Percentiles rank a stretch among this genome's conserved stretches.
These are phyloP conservation scores for Adansonia digitata DNA, from an alignment of 345 rosid genomes.

Conservation along the genomic window DNA sequence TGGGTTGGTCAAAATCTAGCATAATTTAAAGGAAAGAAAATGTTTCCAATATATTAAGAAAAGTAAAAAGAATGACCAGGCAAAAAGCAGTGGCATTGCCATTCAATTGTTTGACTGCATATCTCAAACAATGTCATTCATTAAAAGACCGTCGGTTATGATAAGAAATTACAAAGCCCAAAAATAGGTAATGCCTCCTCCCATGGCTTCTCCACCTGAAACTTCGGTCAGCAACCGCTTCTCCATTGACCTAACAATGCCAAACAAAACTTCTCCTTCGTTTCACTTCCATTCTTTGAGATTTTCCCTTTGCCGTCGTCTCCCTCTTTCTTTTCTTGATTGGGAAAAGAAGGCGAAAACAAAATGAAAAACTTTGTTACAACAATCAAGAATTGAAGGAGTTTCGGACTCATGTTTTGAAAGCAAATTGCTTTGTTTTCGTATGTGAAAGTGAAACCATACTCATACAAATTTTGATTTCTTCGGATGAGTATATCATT, in stretches of 20 bases:
- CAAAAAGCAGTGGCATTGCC: too few relatives aligned
- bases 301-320: not conserved
- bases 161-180: not conserved
- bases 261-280: not conserved
- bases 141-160: too few relatives aligned
- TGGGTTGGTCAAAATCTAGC: too few relatives aligned
- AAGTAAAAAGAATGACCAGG: too few relatives aligned
- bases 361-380: not conserved
- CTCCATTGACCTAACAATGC: not conserved
- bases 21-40: too few relatives aligned
- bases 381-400: conserved; percentile 15
- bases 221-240: conserved; percentile 2
- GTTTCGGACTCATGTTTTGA: not conserved
- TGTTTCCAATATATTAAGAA: too few relatives aligned
- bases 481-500: too few relatives aligned
- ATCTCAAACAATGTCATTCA: too few relatives aligned
- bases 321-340: conserved; percentile 15
- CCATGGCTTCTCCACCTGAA: conserved; percentile 4
- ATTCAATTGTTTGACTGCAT: too few relatives aligned
- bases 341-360: not conserved
- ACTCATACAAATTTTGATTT: too few relatives aligned
- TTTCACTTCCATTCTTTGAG: not conserved
- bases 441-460: too few relatives aligned
- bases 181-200: not conserved
- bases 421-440: not conserved